These are phyloP conservation scores for Brassica carinata DNA, from an alignment of 345 rosid genomes.

Conservation along the genomic window DNA sequence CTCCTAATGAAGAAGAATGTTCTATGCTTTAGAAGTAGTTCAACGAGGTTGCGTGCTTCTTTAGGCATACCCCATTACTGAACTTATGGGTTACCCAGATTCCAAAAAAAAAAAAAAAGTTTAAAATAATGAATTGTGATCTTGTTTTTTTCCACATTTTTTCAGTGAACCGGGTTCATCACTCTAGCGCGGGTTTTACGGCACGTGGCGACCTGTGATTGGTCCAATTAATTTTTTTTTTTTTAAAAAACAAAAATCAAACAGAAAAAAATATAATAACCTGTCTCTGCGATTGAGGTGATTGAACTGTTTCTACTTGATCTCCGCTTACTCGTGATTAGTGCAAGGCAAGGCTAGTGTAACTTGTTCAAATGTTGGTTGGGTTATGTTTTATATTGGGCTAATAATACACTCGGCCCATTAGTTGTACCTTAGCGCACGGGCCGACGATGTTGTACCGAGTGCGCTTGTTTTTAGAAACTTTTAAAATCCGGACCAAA, in stretches of 20 bases:
- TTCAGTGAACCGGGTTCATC: too few relatives aligned
- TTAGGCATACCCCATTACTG: background rate
- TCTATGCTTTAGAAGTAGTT: background rate
- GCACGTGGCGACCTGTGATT: too few relatives aligned
- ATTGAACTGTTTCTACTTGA: background rate
- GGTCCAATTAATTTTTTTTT: too few relatives aligned
- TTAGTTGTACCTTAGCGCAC: background rate
- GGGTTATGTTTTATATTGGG: background rate
- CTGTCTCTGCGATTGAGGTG: constrained; percentile 1
- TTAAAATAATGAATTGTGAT: too few relatives aligned
- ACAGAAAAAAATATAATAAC: background rate
- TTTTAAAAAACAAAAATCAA: too few relatives aligned
- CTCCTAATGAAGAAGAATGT: constrained; percentile 18
- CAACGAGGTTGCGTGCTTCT: background rate
- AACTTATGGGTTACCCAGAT: too few relatives aligned
- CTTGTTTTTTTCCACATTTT: too few relatives aligned
- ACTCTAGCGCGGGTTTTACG: too few relatives aligned
- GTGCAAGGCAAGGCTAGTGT: too few relatives aligned
- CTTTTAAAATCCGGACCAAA: background rate
- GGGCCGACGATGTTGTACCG: background rate
- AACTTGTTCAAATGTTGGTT: too few relatives aligned
- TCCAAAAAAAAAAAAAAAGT: too few relatives aligned
- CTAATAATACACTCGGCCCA: background rate
- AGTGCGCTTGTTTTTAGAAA: too few relatives aligned
- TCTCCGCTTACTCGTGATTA: background rate